Evolutionary conservation across 2,329 filamentous ascomycete species (phyloP), one percentile per base, ranked within the genome.

Genomic region (Ophiocordyceps robertsii): DNA sequence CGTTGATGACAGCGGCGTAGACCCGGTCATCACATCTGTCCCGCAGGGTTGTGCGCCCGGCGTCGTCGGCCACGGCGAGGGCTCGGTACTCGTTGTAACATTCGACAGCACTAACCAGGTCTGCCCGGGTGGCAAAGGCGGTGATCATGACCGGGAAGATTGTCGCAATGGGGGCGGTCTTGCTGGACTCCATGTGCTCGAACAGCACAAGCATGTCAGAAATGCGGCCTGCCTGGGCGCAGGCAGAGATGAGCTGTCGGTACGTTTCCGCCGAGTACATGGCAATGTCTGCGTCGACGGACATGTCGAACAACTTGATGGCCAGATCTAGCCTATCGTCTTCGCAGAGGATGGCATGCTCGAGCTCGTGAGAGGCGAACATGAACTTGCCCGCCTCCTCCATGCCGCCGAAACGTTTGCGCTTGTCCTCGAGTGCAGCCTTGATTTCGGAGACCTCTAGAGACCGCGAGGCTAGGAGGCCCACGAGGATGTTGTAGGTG

Each of bases 41-140:
- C 38, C 81, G 70, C 10, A 88, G 67, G 16, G 75, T 75, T 38
- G 80, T 69, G 45, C 78, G 69, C 44, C 88, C 88, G 33, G 73
- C 77, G 59, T 95, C 84, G 57, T 92, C 76, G 33, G 82, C 80
- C 41, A 96, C 77, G n/a, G 90, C 89, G 36, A 95, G 70, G 38
- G 78, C 76, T 56, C 87, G 87, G 70, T 96, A 96, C 63, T 95
- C 86, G 49, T 93, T 90, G 65, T 95, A 98, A 63, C 87, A 88
- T 59, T 95, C 88, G 7, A 96, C 85, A 17, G 89, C 92, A 52
- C 84, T 93, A 53, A 80, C 72, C 37, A 96, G 67, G 57, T 96
- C 88, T 40, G 88, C 84, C 11, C 75, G 75, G 36, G 76, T 75
- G 46, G 86, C 86, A 57, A 95, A 96, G 1, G 89, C 88, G n/a